phyloP scores from a whole-genome alignment of 306 rosid species.

The Carpinus viminea region DNA sequence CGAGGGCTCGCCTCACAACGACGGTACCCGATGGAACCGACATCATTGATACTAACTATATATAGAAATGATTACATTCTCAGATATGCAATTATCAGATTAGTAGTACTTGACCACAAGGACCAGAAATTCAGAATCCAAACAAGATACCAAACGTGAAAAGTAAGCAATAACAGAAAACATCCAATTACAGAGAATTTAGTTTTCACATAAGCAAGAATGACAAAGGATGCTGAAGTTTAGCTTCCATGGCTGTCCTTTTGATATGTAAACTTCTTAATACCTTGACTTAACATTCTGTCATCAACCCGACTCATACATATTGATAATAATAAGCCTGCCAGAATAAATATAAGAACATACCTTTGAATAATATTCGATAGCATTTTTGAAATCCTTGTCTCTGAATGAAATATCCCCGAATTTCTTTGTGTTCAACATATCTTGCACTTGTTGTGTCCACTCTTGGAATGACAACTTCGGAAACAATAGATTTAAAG shows the following conservation, averaged over 20 bases:
- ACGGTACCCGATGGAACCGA: constrained; percentile 76
- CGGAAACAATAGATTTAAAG: constrained; percentile 14
- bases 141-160: too few species aligned
- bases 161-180: background rate
- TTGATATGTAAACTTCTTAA: background rate
- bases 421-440: constrained; percentile 84
- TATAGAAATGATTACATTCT: background rate
- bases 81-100: too few species aligned
- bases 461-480: constrained; percentile 99
- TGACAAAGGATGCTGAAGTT: background rate
- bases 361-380: constrained; percentile 94
- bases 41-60: constrained; percentile 83
- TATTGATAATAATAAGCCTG: background rate
- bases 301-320: background rate
- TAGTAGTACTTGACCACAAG: too few species aligned
- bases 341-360: background rate
- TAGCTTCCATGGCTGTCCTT: background rate
- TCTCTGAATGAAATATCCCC: constrained; percentile 97
- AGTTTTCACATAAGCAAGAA: background rate
- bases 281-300: background rate
- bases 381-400: constrained; percentile 87
- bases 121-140: too few species aligned
- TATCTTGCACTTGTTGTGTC: constrained; percentile 97
- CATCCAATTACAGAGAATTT: background rate
- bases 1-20: constrained; percentile 81